Conservation (phyloP, 352 stramenopile species). For the Salisapilia sapeloensis region DNA sequence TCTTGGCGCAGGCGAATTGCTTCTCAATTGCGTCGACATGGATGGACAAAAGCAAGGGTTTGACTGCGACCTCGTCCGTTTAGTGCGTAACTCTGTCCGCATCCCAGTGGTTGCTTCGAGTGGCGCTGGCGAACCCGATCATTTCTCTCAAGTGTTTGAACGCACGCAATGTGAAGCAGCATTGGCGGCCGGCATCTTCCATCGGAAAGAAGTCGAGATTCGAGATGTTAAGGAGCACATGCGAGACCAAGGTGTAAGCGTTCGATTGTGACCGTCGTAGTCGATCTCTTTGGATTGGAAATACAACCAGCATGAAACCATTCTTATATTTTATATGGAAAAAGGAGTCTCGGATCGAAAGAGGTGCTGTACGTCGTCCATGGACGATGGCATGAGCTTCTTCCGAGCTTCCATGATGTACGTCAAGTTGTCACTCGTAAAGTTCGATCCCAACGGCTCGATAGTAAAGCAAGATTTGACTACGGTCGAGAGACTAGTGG, state of each 20-base stretch:
- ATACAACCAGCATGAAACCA: no score
- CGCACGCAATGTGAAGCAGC: conserved; percentile 86
- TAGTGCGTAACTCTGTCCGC: conserved; percentile 77
- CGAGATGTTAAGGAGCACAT: conserved; percentile 88
- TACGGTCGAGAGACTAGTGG: no score
- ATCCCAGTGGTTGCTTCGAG: conserved; percentile 97
- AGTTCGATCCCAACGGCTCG: no score
- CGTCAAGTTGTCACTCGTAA: no score
- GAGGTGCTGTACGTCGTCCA: no score
- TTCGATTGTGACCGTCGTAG: conserved; percentile 22
- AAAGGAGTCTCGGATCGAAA: no score
- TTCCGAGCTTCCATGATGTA: no score
- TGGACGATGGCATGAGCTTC: no score
- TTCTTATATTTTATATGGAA: no score
- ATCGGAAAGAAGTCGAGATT: conserved; percentile 94
- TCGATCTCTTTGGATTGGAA: conserved; percentile 3
- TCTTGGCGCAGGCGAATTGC: conserved; percentile 93
- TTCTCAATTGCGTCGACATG: conserved; percentile 99
- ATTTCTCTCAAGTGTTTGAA: conserved; percentile 94
- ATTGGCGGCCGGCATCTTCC: conserved; percentile 97
- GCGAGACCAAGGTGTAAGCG: conserved; percentile 39
- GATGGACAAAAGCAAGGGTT: conserved; percentile 93
- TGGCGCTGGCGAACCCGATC: conserved; percentile 83
- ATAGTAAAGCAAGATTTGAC: no score
- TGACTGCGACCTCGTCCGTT: conserved; percentile 32